Evolutionary conservation across 148 eudicot genomes (phyloP).

Genomic region (Vaccinium macrocarpon): DNA sequence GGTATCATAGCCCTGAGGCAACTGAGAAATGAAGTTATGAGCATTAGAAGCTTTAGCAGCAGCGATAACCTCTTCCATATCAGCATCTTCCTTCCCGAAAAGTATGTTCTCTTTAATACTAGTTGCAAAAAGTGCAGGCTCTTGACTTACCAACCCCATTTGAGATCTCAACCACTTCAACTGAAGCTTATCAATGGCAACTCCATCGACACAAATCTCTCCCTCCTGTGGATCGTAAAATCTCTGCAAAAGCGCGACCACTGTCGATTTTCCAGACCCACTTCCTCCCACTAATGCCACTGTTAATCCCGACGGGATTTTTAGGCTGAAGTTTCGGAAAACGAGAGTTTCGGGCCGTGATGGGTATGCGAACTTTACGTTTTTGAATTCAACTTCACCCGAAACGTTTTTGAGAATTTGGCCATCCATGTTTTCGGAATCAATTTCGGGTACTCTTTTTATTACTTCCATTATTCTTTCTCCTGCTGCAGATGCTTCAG

Average conservation of each 20-base stretch:
- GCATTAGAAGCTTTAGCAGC: slow-evolving; percentile 90
- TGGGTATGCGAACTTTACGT: slow-evolving; percentile 68
- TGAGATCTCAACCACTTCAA: slow-evolving; percentile 83
- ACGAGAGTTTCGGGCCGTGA: slow-evolving; percentile 70
- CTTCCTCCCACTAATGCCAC: slow-evolving; percentile 85
- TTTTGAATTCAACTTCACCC: slow-evolving; percentile 69
- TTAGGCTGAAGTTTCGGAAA: slow-evolving; percentile 55
- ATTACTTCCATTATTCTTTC: slow-evolving; percentile 66
- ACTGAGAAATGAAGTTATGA: slow-evolving; percentile 74
- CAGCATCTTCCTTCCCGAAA: slow-evolving; percentile 88
- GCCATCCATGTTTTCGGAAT: slow-evolving; percentile 68
- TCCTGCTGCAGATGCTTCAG: slow-evolving; percentile 60
- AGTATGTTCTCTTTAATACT: slow-evolving; percentile 81
- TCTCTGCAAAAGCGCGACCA: slow-evolving; percentile 61
- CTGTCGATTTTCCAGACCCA: slow-evolving; percentile 87
- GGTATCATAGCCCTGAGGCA: slow-evolving; percentile 86
- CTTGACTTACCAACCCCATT: slow-evolving; percentile 97
- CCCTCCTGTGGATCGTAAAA: slow-evolving; percentile 83
- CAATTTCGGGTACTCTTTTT: slow-evolving; percentile 60
- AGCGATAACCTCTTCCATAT: slow-evolving; percentile 66
- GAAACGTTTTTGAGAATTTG: slow-evolving; percentile 33
- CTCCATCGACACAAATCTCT: slow-evolving; percentile 68
- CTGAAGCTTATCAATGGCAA: slow-evolving; percentile 61
- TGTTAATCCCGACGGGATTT: slow-evolving; percentile 56
- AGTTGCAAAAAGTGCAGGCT: slow-evolving; percentile 84